These are phyloP conservation scores for Aspergillus jensenii DNA, from an alignment of 2,329 filamentous ascomycete genomes.

Conservation along the genomic window DNA sequence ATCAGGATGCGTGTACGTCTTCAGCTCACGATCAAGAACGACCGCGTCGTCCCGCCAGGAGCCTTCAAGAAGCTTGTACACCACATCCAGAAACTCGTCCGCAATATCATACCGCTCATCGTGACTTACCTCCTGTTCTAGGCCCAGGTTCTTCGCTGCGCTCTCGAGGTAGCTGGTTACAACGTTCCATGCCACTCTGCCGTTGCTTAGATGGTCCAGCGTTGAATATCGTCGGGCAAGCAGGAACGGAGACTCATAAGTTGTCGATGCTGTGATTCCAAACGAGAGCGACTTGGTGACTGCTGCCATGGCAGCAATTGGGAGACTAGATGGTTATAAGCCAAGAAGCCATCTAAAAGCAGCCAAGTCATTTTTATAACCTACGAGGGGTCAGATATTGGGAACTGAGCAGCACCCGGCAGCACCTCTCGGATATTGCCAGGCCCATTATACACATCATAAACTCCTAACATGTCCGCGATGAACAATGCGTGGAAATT, in stretches of 20 bases:
- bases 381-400: too few relatives aligned
- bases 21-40: not conserved
- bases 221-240: slow-evolving; percentile 53
- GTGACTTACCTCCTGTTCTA: slow-evolving; percentile 42
- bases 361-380: too few relatives aligned
- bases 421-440: too few relatives aligned
- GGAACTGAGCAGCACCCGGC: too few relatives aligned
- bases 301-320: slow-evolving; percentile 45
- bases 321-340: not conserved
- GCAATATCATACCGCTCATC: slow-evolving; percentile 48
- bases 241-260: slow-evolving; percentile 53
- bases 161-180: slow-evolving; percentile 47
- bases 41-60: slow-evolving; percentile 46
- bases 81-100: slow-evolving; percentile 44
- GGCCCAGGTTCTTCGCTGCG: slow-evolving; percentile 43
- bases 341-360: too few relatives aligned
- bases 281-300: slow-evolving; percentile 46
- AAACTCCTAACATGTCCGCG: too few relatives aligned
- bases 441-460: too few relatives aligned
- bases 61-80: slow-evolving; percentile 51
- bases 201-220: slow-evolving; percentile 50
- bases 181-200: slow-evolving; percentile 52
- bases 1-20: slow-evolving; percentile 10
- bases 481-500: too few relatives aligned
- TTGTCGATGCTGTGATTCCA: slow-evolving; percentile 52